Evolutionary conservation across 2,329 filamentous ascomycete species (phyloP).

Genomic region (Ceratocystis huliohia): DNA sequence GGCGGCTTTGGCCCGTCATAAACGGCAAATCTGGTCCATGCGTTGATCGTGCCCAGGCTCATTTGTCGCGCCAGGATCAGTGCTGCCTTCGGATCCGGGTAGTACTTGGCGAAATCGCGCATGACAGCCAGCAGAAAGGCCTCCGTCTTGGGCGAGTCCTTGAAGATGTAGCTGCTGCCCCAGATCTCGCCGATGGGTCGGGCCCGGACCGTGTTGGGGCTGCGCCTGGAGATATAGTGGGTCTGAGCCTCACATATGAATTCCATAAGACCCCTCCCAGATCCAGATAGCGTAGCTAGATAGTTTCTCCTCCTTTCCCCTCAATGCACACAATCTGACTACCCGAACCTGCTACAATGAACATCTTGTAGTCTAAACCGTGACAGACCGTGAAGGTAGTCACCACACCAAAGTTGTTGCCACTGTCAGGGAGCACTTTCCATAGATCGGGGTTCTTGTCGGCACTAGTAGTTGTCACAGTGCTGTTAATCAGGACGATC

Average conservation of each 20-base stretch:
- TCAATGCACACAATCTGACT: too few species aligned
- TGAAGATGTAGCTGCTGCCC: conserved; percentile 24
- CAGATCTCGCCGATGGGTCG: conserved; percentile 30
- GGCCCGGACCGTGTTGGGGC: conserved; percentile 31
- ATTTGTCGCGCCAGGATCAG: conserved; percentile 22
- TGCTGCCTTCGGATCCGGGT: conserved; percentile 26
- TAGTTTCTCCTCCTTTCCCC: too few species aligned
- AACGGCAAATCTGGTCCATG: conserved; percentile 50
- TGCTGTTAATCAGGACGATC: conserved; percentile 35
- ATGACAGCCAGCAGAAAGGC: conserved; percentile 18
- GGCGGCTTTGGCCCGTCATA: conserved; percentile 47
- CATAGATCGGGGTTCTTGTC: conserved; percentile 39
- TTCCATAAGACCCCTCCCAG: too few species aligned
- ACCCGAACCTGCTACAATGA: too few species aligned
- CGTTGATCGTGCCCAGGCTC: conserved; percentile 26
- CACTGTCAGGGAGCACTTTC: conserved; percentile 44
- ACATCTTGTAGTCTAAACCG: too few species aligned
- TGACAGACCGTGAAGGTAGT: too few species aligned
- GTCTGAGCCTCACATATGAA: too few species aligned
- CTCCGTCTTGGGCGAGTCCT: conserved; percentile 22
- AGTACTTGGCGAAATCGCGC: conserved; percentile 27
- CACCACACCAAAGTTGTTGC: conserved; percentile 46
- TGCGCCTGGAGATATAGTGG: too few species aligned
- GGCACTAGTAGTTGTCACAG: conserved; percentile 32
- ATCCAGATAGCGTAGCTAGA: too few species aligned